Percentiles rank a stretch among this genome's conserved stretches.
Conservation (phyloP, 768 basidiomycete species). For the Candolleomyces eurysporus region DNA sequence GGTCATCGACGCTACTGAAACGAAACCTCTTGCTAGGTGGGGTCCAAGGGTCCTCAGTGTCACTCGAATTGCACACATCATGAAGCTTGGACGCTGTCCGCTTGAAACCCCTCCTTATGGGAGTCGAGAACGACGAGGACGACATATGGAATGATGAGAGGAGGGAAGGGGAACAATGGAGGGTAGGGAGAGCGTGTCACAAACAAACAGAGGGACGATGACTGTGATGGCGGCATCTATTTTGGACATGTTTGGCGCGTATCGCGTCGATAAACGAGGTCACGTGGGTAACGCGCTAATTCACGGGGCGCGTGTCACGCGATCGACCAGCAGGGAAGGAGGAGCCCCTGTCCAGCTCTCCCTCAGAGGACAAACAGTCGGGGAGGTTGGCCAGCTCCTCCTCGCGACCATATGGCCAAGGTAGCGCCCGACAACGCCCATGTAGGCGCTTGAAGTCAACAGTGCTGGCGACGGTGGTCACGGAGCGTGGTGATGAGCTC, state of each 20-base stretch:
- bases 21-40: slow-evolving; percentile 25
- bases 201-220: neutral
- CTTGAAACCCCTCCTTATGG: neutral
- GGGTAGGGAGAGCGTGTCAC: neutral
- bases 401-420: no score
- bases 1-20: slow-evolving; percentile 11
- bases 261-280: slow-evolving; percentile 1
- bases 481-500: no score
- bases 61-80: slow-evolving; percentile 25
- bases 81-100: neutral
- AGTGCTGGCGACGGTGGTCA: no score
- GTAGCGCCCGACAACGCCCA: no score
- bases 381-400: no score
- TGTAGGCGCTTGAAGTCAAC: no score
- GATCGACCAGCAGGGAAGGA: no score
- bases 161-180: neutral
- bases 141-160: neutral
- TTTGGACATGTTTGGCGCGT: neutral
- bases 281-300: neutral
- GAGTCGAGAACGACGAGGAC: neutral
- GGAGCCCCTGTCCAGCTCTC: no score
- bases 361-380: no score
- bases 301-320: no score
- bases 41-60: slow-evolving; percentile 26
- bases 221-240: neutral